Conservation (phyloP, 495 filamentous ascomycete species). For the Staphylotrichum longicolle region DNA sequence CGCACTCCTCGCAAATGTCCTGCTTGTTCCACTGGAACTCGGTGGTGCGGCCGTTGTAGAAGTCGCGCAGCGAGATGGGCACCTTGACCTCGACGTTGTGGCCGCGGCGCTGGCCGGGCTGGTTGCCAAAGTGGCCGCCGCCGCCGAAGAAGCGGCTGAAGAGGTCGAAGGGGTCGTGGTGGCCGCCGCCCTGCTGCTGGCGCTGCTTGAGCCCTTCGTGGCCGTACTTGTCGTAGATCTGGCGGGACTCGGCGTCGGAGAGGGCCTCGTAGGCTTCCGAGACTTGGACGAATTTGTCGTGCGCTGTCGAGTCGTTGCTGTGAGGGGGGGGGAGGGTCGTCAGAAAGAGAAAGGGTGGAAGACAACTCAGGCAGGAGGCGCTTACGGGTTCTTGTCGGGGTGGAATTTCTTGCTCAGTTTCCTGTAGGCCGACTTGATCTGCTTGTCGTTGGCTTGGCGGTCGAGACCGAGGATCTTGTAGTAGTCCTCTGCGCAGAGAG, state of each 20-base stretch:
- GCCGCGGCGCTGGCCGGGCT: constrained; percentile 72
- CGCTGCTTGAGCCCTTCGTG: constrained; percentile 84
- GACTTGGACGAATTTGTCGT: constrained; percentile 91
- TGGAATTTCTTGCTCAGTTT: constrained; percentile 93
- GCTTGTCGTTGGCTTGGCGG: constrained; percentile 76
- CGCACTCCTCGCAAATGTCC: constrained; percentile 89
- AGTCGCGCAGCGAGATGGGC: constrained; percentile 78
- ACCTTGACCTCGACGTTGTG: constrained; percentile 90
- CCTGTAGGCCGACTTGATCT: constrained; percentile 96
- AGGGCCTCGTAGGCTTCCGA: constrained; percentile 97
- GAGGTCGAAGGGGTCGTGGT: constrained; percentile 92
- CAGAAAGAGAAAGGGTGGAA: constrained; percentile 11
- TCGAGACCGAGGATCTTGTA: constrained; percentile 72
- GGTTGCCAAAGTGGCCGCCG: constrained; percentile 70
- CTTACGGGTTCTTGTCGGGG: constrained; percentile 97
- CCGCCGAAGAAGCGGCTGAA: constrained; percentile 98
- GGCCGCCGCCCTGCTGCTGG: constrained; percentile 61
- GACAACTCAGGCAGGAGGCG: constrained; percentile 22
- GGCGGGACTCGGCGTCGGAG: constrained; percentile 72
- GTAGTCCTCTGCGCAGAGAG: neutral
- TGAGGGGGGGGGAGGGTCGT: neutral
- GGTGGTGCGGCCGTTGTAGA: constrained; percentile 84
- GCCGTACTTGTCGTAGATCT: constrained; percentile 94
- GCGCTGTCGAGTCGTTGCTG: constrained; percentile 63
- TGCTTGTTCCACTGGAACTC: constrained; percentile 92